Evolutionary conservation across 106 monocot species (phyloP).

Genomic region (Xerophyta viscosa): DNA sequence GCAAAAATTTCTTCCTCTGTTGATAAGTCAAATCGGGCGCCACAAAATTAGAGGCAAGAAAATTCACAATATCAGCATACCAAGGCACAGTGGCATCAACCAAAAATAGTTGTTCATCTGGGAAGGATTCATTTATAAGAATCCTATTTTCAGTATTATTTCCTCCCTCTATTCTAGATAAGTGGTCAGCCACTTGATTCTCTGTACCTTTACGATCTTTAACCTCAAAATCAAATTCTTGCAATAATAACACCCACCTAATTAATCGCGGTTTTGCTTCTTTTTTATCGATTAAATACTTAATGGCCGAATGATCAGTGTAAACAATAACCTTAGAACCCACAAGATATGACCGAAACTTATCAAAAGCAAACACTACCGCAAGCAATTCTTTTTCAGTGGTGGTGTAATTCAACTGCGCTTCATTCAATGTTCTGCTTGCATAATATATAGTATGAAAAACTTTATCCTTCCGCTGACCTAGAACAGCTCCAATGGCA

Average conservation of each 20-base stretch:
- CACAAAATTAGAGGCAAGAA: background rate
- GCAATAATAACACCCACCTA: background rate
- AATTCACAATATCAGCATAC: slow-evolving; percentile 1
- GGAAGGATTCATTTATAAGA: slow-evolving; percentile 1
- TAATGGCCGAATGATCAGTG: slow-evolving; percentile 1
- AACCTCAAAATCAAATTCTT: background rate
- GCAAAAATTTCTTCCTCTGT: slow-evolving; percentile 1
- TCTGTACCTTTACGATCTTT: background rate
- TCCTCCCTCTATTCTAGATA: background rate
- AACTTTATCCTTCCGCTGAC: background rate
- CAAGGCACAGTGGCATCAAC: background rate
- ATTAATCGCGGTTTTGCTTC: background rate
- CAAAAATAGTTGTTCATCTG: background rate
- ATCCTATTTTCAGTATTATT: background rate
- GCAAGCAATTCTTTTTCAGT: slow-evolving; percentile 13
- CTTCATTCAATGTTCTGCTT: slow-evolving; percentile 1
- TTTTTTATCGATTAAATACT: background rate
- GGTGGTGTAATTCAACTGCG: slow-evolving; percentile 6
- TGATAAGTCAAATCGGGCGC: background rate
- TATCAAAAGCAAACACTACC: slow-evolving; percentile 13
- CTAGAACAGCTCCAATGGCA: slow-evolving; percentile 9
- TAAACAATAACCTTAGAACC: slow-evolving; percentile 7
- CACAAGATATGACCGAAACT: slow-evolving; percentile 1
- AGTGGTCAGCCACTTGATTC: slow-evolving; percentile 3
- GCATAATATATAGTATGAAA: slow-evolving; percentile 14